Evolutionary conservation across 441 rosid species (phyloP).

Genomic region (Euphorbia schlechtendalii): DNA sequence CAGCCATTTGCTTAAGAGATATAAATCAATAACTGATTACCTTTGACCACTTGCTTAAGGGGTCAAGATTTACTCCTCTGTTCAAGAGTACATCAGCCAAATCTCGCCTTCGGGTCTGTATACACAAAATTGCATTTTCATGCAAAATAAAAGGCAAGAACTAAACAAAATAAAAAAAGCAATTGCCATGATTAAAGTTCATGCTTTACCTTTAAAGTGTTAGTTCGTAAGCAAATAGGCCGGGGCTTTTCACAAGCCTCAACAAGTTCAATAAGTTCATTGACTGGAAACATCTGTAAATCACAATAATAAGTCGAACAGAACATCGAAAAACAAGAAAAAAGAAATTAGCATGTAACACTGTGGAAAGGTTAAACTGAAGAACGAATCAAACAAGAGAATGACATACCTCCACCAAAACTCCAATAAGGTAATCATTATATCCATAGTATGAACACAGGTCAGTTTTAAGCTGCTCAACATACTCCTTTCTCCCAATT

Average conservation of each 20-base stretch:
- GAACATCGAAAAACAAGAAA: background rate
- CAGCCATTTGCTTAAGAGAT: background rate
- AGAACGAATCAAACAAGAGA: background rate
- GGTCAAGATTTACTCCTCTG: conserved; percentile 91
- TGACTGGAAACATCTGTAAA: conserved; percentile 84
- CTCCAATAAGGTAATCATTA: conserved; percentile 79
- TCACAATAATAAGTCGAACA: conserved; percentile 1
- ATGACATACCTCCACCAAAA: conserved; percentile 62
- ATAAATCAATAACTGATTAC: conserved; percentile 28
- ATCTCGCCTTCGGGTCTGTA: conserved; percentile 82
- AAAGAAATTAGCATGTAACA: background rate
- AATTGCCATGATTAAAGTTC: background rate
- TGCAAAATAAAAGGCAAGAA: conserved; percentile 6
- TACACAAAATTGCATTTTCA: conserved; percentile 4
- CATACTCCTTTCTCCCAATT: conserved; percentile 52
- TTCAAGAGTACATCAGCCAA: conserved; percentile 89
- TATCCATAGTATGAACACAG: conserved; percentile 79
- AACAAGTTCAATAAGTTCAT: conserved; percentile 83
- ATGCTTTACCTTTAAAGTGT: conserved; percentile 71
- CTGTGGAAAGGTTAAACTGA: background rate
- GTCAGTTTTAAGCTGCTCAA: conserved; percentile 67
- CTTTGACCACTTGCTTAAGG: conserved; percentile 96
- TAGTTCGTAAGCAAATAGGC: conserved; percentile 82
- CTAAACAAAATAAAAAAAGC: conserved; percentile 15
- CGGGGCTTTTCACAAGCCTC: conserved; percentile 90